Evolutionary conservation across 2,329 filamentous ascomycete species (phyloP).

Genomic region (Pseudocercospora crystallina): DNA sequence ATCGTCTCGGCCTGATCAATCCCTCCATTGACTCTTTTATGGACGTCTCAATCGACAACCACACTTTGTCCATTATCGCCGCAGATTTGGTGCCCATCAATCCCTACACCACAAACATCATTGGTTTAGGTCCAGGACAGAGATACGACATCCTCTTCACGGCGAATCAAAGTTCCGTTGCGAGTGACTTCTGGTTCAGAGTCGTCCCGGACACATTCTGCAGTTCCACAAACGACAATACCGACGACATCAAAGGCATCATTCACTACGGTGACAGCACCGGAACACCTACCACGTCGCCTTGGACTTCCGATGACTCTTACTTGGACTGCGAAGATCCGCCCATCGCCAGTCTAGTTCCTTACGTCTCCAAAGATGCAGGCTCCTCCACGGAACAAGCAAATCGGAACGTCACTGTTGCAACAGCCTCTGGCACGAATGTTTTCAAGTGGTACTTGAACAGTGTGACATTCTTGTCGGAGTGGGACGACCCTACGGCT

Average conservation of each 20-base stretch:
- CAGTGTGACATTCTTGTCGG: too few relatives aligned
- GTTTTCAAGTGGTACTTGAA: too few relatives aligned
- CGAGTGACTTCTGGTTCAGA: constrained; percentile 35
- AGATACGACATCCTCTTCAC: constrained; percentile 36
- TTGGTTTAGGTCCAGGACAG: constrained; percentile 40
- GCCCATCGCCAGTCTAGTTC: too few relatives aligned
- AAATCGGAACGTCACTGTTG: too few relatives aligned
- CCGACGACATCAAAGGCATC: constrained; percentile 33
- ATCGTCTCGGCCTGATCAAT: constrained; percentile 46
- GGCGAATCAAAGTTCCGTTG: constrained; percentile 31
- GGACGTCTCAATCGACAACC: constrained; percentile 41
- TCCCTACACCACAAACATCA: constrained; percentile 39
- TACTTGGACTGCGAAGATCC: too few relatives aligned
- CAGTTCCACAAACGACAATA: constrained; percentile 37
- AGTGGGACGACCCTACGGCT: constrained; percentile 43
- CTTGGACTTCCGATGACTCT: too few relatives aligned
- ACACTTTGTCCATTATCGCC: constrained; percentile 45
- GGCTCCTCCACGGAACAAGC: too few relatives aligned
- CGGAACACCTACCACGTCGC: constrained; percentile 34
- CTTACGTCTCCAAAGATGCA: too few relatives aligned
- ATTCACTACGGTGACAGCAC: constrained; percentile 38
- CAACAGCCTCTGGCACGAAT: too few relatives aligned
- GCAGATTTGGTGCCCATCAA: constrained; percentile 46
- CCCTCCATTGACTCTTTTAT: constrained; percentile 38
- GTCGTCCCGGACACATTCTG: constrained; percentile 44